These are phyloP conservation scores for Cyberlindnera meyerae DNA, from an alignment of 805 yeast species.

Conservation along the genomic window DNA sequence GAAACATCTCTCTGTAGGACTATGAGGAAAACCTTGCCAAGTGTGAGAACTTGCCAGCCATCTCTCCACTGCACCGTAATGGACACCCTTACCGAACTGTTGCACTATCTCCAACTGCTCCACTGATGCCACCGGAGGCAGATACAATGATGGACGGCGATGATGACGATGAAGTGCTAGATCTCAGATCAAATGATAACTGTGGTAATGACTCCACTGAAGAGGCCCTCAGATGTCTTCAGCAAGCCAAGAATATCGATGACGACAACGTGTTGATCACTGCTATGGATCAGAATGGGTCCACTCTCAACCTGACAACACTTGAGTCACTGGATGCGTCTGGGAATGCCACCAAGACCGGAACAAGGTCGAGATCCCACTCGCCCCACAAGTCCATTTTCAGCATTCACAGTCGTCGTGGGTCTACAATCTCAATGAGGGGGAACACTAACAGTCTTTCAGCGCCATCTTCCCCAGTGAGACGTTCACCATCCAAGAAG, in stretches of 20 bases:
- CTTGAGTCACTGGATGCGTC: constrained; percentile 6
- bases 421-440: constrained; percentile 15
- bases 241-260: constrained; percentile 11
- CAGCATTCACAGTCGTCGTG: constrained; percentile 15
- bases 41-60: constrained; percentile 4
- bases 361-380: constrained; percentile 6
- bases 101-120: constrained; percentile 2
- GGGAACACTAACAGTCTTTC: constrained; percentile 10
- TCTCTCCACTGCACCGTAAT: neutral
- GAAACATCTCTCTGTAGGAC: constrained; percentile 21
- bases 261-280: constrained; percentile 9
- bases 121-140: constrained; percentile 4
- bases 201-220: constrained; percentile 24
- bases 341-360: constrained; percentile 4
- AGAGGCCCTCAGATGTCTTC: constrained; percentile 21
- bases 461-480: constrained; percentile 21
- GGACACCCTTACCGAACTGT: neutral
- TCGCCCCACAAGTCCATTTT: constrained; percentile 27
- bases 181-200: too few species aligned
- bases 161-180: too few species aligned
- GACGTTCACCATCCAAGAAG: constrained; percentile 7
- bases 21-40: constrained; percentile 15
- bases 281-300: constrained; percentile 19
- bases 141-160: too few species aligned
- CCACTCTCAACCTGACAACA: constrained; percentile 17